Evolutionary conservation across 106 monocot species (phyloP), one percentile per base, ranked within the genome.

Genomic region (Cymbidium sinense): DNA sequence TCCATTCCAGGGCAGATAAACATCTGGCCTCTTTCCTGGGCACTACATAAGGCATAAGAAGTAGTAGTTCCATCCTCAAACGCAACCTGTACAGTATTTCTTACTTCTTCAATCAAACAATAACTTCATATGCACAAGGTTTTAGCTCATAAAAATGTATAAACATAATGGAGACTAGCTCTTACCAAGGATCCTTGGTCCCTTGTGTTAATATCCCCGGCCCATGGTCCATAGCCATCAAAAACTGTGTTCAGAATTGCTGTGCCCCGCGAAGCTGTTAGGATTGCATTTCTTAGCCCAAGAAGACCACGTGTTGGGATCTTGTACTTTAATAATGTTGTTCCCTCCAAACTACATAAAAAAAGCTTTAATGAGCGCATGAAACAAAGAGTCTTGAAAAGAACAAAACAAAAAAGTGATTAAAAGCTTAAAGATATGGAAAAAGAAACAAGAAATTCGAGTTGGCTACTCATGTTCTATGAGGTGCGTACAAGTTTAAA

Each of bases 11-110:
- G 94, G 50, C 73, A 33, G 2, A 94, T 41, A 83, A 94, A 98
- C 92, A 98, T 77, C 79, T 92, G 89, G 15, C 98, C 98, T 82
- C 98, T 91, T 84, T 98, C 98, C 84, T 98, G 98, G 31, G 98
- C 84, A 77, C 87, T 94, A 69, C 84, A 87, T 70, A 98, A 86
- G 50, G 98, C 98, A 79, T 98, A 98, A 3, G 98, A 90, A 76
- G 98, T 98, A 30, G 88, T 92, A 44, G 81, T 94, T 79, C 98
- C 98, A 78, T 88, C 83, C 79, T 98, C 98, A 86, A 94, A 98
- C 10, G 98, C 90, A 76, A 98, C 94, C 98, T 98, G 74, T 65
- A 76, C 11, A 34, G 76, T 79, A 58, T 75, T 50, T 34, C 73
- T 74, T 34, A 58, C 47, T 81, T 64, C 18, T 23, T 75, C 35